phyloP scores from a whole-genome alignment of 1,139 yeast species.

The Taphrina confusa region DNA sequence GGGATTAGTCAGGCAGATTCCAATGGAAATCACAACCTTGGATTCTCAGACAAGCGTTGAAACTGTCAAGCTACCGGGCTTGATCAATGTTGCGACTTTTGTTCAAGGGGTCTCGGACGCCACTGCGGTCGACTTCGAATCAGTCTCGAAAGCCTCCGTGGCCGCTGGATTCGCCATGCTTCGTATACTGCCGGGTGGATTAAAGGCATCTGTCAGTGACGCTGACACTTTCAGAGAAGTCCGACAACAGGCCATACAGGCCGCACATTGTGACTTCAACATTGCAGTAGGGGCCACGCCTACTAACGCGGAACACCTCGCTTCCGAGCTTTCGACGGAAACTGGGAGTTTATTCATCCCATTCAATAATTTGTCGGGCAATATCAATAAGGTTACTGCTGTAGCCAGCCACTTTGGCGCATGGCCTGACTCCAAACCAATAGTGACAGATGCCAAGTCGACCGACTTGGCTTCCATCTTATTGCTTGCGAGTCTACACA shows the following conservation, averaged over 20 bases:
- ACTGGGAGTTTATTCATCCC: slow-evolving; percentile 84
- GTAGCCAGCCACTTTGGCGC: slow-evolving; percentile 75
- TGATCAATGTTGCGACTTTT: slow-evolving; percentile 77
- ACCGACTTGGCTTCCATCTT: slow-evolving; percentile 89
- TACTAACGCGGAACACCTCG: slow-evolving; percentile 62
- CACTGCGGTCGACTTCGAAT: slow-evolving; percentile 59
- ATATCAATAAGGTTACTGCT: slow-evolving; percentile 65
- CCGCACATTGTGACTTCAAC: slow-evolving; percentile 79
- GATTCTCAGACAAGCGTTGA: slow-evolving; percentile 92
- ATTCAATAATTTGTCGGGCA: slow-evolving; percentile 66
- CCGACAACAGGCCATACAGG: slow-evolving; percentile 52
- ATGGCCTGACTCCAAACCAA: slow-evolving; percentile 85
- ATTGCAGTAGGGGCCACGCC: slow-evolving; percentile 82
- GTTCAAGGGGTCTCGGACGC: slow-evolving; percentile 63
- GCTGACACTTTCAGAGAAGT: slow-evolving; percentile 66
- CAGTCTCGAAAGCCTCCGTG: slow-evolving; percentile 68
- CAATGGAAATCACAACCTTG: slow-evolving; percentile 68
- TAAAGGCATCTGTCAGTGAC: slow-evolving; percentile 65
- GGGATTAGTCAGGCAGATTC: slow-evolving; percentile 74
- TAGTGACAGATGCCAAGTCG: slow-evolving; percentile 87
- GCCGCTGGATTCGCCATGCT: slow-evolving; percentile 88
- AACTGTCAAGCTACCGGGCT: slow-evolving; percentile 80
- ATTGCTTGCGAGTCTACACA: slow-evolving; percentile 84
- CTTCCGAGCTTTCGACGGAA: slow-evolving; percentile 58
- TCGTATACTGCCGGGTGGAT: slow-evolving; percentile 73